phyloP scores from a whole-genome alignment of 2,329 filamentous ascomycete genomes.

The Paracamarosporium sp. region DNA sequence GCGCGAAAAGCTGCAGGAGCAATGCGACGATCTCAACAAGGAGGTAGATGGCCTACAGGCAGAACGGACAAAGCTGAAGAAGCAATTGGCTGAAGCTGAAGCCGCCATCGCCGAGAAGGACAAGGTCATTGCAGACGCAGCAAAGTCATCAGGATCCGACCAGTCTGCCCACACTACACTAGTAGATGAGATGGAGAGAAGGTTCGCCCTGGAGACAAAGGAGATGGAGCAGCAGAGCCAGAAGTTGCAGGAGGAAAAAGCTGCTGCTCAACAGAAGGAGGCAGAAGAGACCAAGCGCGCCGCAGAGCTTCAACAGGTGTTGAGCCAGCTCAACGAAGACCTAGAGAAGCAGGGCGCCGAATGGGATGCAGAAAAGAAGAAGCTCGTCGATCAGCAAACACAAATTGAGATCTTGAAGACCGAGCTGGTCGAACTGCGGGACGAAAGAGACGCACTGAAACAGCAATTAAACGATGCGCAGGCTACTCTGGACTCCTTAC shows the following conservation, averaged over 20 bases:
- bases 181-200: conserved; percentile 43
- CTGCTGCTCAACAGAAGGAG: conserved; percentile 36
- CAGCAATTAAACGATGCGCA: conserved; percentile 30
- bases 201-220: conserved; percentile 42
- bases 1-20: conserved; percentile 45
- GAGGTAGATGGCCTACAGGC: conserved; percentile 40
- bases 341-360: conserved; percentile 42
- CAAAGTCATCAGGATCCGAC: conserved; percentile 22
- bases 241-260: conserved; percentile 40
- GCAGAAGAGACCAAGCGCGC: conserved; percentile 39
- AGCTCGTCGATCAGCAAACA: conserved; percentile 37
- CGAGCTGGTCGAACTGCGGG: conserved; percentile 28
- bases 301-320: conserved; percentile 42
- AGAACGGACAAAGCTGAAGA: conserved; percentile 39
- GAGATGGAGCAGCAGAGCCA: conserved; percentile 38
- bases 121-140: conserved; percentile 30
- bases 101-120: conserved; percentile 40
- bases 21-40: conserved; percentile 39
- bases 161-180: conserved; percentile 31
- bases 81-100: conserved; percentile 39
- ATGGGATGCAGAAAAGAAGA: conserved; percentile 46
- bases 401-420: conserved; percentile 34
- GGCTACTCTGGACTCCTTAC: conserved; percentile 31
- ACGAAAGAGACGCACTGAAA: conserved; percentile 33
- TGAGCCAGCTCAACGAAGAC: conserved; percentile 43